Percentiles rank a stretch among this genome's conserved stretches.
Conservation (phyloP, 192 early-diverging fungal species). For the Entrophospora sp. region DNA sequence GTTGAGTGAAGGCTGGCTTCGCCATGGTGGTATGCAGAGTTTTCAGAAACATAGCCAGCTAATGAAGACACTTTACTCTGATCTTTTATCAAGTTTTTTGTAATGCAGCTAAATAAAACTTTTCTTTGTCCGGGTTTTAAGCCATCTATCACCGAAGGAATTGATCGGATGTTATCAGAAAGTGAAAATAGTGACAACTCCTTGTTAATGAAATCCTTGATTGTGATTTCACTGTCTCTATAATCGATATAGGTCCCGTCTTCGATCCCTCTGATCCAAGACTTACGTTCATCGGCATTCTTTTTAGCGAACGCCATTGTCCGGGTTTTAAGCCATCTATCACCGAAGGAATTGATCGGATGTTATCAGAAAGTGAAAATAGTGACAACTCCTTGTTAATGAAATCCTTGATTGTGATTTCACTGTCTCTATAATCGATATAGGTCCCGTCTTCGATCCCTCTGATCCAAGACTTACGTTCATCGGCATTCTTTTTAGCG, state of each 20-base stretch:
- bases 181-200: slow-evolving; percentile 93
- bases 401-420: slow-evolving; percentile 81
- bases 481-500: slow-evolving; percentile 85
- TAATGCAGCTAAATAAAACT: slow-evolving; percentile 80
- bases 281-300: slow-evolving; percentile 89
- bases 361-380: slow-evolving; percentile 91
- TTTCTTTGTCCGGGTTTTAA: slow-evolving; percentile 97
- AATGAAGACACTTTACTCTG: slow-evolving; percentile 70
- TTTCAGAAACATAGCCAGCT: slow-evolving; percentile 81
- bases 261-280: slow-evolving; percentile 78
- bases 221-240: slow-evolving; percentile 59
- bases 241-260: slow-evolving; percentile 90
- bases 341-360: slow-evolving; percentile 86
- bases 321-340: slow-evolving; percentile 96
- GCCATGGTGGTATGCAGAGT: slow-evolving; percentile 92
- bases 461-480: slow-evolving; percentile 91
- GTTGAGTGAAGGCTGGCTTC: slow-evolving; percentile 74
- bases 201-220: slow-evolving; percentile 89
- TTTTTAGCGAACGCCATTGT: slow-evolving; percentile 98
- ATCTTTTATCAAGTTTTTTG: slow-evolving; percentile 70
- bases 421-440: slow-evolving; percentile 71
- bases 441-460: slow-evolving; percentile 78
- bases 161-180: slow-evolving; percentile 90
- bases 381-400: slow-evolving; percentile 92
- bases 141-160: slow-evolving; percentile 89